These are phyloP conservation scores for Amphirosellinia nigrospora DNA, from an alignment of 495 filamentous ascomycete species.

Conservation along the genomic window DNA sequence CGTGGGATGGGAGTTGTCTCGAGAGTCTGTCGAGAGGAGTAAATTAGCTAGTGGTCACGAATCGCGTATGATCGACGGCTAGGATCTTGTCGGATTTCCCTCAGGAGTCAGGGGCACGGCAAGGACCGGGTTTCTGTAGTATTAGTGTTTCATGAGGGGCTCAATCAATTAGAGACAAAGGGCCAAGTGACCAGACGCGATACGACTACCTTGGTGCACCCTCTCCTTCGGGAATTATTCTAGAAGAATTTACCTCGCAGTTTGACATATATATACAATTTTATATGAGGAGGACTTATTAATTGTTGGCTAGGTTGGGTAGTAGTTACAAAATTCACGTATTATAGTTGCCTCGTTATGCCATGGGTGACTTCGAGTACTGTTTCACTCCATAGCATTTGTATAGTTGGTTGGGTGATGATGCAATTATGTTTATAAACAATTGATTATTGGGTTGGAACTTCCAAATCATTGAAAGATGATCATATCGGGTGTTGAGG, in stretches of 20 bases:
- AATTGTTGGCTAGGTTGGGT: not conserved
- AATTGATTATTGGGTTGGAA: not conserved
- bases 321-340: no score
- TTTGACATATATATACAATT: not conserved
- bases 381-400: not conserved
- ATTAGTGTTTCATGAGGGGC: not conserved
- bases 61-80: slow-evolving; percentile 37
- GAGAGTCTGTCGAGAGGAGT: slow-evolving; percentile 16
- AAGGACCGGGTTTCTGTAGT: slow-evolving; percentile 28
- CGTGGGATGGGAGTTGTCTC: slow-evolving; percentile 4
- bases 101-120: slow-evolving; percentile 29
- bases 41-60: slow-evolving; percentile 16
- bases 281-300: not conserved
- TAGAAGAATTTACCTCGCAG: not conserved
- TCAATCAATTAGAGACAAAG: slow-evolving; percentile 16
- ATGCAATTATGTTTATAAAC: not conserved
- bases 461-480: not conserved
- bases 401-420: not conserved
- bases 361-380: not conserved
- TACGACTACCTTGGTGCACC: not conserved
- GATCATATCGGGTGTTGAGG: not conserved
- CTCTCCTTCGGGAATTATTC: slow-evolving; percentile 8
- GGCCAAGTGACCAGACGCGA: not conserved
- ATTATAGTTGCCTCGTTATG: not conserved
- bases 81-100: slow-evolving; percentile 28